These are phyloP conservation scores for Boletus sp. DNA, from an alignment of 768 basidiomycete species.

Conservation along the genomic window DNA sequence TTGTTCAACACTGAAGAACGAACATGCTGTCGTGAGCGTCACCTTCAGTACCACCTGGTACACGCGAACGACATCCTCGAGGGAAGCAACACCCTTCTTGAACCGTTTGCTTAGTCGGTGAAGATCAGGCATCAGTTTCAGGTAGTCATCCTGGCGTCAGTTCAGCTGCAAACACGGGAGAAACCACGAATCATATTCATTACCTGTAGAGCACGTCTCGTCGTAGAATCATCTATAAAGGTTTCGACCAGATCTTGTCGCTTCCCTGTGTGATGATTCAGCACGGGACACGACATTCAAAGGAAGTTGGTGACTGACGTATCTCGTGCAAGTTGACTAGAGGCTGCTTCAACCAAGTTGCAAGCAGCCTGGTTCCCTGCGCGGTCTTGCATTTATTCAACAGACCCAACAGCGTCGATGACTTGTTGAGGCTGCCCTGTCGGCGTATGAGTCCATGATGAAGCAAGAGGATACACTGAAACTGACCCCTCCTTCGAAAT, in stretches of 20 bases:
- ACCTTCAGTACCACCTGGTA: slow-evolving; percentile 93
- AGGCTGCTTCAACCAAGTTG: slow-evolving; percentile 95
- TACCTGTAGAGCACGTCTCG: slow-evolving; percentile 74
- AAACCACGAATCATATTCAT: neutral
- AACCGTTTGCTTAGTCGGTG: slow-evolving; percentile 90
- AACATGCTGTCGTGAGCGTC: neutral
- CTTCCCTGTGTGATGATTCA: slow-evolving; percentile 53
- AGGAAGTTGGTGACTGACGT: slow-evolving; percentile 45
- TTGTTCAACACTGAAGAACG: neutral
- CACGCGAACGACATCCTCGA: slow-evolving; percentile 94
- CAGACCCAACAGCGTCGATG: slow-evolving; percentile 83
- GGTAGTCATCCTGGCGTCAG: slow-evolving; percentile 67
- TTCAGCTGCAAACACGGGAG: neutral
- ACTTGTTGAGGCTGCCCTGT: slow-evolving; percentile 66
- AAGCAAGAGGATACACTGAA: neutral
- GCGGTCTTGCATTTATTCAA: slow-evolving; percentile 96
- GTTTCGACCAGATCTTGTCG: slow-evolving; percentile 86
- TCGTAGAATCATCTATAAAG: slow-evolving; percentile 76
- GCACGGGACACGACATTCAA: neutral
- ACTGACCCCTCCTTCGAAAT: slow-evolving; percentile 49
- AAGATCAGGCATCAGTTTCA: slow-evolving; percentile 93
- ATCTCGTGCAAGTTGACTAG: slow-evolving; percentile 93
- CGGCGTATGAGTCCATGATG: neutral
- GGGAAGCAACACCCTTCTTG: slow-evolving; percentile 74
- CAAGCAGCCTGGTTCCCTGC: slow-evolving; percentile 85